Evolutionary conservation across 164 flowering plant genomes (phyloP).

Genomic region (Tetracentron sinense): DNA sequence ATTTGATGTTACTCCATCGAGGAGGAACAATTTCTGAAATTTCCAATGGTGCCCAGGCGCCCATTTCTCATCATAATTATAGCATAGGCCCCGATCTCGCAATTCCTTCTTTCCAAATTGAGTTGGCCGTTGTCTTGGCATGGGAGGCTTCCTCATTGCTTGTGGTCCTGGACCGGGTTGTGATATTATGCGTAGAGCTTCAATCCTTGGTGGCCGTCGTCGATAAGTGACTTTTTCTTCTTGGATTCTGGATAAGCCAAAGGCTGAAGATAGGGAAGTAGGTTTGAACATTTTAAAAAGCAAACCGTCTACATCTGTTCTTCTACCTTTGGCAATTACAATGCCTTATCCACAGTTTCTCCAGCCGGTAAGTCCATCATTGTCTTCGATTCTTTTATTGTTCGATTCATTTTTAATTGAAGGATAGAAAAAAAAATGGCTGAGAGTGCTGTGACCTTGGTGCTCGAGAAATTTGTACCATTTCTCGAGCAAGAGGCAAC

Average conservation of each 20-base stretch:
- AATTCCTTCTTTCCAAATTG: not conserved
- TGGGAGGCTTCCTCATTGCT: not conserved
- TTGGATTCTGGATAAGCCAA: not conserved
- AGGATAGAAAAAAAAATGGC: too few relatives aligned
- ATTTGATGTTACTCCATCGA: not conserved
- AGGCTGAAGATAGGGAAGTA: not conserved
- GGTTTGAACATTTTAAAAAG: not conserved
- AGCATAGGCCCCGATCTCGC: not conserved
- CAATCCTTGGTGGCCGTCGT: too few relatives aligned
- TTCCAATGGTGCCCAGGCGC: not conserved
- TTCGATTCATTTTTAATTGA: too few relatives aligned
- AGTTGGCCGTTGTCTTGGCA: not conserved
- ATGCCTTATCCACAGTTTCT: too few relatives aligned
- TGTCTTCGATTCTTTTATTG: too few relatives aligned
- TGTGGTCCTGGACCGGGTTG: not conserved
- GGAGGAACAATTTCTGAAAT: not conserved
- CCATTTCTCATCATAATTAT: too few relatives aligned
- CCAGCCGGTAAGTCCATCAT: too few relatives aligned
- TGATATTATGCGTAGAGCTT: too few relatives aligned
- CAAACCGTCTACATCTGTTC: not conserved
- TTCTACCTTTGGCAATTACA: too few relatives aligned
- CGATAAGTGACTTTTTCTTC: not conserved
- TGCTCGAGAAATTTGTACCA: too few relatives aligned
- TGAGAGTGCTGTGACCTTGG: too few relatives aligned
- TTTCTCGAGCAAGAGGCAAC: too few relatives aligned